Evolutionary conservation across 202 grass and related monocot species (phyloP).

Genomic region (Saccharum hybrid): DNA sequence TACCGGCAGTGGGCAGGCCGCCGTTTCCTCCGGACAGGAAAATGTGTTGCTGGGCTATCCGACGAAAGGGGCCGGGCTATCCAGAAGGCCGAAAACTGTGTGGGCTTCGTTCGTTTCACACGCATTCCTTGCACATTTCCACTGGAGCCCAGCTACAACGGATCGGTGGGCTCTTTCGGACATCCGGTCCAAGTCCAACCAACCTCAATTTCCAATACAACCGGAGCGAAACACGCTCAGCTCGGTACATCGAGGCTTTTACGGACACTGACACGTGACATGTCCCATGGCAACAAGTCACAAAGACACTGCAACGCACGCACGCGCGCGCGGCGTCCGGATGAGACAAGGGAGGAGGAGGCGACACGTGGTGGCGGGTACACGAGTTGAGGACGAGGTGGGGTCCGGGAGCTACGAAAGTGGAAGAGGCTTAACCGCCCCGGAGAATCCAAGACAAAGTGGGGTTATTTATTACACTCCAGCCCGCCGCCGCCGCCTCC

Average conservation of each 20-base stretch:
- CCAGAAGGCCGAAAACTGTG: background rate
- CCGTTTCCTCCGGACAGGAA: no score
- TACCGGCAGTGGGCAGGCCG: no score
- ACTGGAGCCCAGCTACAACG: background rate
- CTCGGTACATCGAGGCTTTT: no score
- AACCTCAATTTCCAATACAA: background rate
- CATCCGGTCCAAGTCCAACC: background rate
- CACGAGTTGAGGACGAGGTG: background rate
- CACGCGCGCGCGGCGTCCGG: background rate
- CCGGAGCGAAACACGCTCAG: no score
- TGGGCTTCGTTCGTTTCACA: background rate
- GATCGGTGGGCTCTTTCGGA: background rate
- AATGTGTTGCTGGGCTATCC: background rate
- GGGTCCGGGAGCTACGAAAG: slow-evolving; percentile 11
- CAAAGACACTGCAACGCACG: no score
- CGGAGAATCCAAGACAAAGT: slow-evolving; percentile 1
- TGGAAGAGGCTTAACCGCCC: slow-evolving; percentile 17
- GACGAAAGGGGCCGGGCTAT: background rate
- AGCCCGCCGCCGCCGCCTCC: slow-evolving; percentile 26
- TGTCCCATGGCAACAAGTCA: no score
- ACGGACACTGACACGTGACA: no score
- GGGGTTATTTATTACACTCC: background rate
- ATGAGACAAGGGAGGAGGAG: background rate
- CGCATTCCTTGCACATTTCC: background rate
- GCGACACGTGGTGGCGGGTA: slow-evolving; percentile 4